Conservation (phyloP, 306 rosid species). For the Lupinus albus region DNA sequence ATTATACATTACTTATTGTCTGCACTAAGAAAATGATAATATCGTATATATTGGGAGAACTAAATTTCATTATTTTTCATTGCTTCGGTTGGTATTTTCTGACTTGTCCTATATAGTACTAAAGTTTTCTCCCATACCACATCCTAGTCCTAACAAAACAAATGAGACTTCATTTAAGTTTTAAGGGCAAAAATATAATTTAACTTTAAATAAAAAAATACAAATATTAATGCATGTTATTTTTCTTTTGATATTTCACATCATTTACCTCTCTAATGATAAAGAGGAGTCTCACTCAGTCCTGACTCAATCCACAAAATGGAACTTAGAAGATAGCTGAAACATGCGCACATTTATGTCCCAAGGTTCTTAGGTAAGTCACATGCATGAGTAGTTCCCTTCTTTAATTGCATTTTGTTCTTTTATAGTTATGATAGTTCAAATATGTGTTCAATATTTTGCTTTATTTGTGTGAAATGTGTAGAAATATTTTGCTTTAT, state of each 20-base stretch:
- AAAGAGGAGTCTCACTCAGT: too few species aligned
- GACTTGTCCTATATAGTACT: constrained; percentile 7
- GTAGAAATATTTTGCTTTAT: too few species aligned
- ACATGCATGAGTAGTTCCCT: constrained; percentile 7
- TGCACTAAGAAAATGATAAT: too few species aligned
- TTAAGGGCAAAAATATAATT: too few species aligned
- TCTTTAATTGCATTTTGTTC: neutral
- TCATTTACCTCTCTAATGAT: too few species aligned
- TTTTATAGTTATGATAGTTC: neutral
- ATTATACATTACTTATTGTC: too few species aligned
- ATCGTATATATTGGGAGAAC: too few species aligned
- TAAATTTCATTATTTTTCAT: neutral
- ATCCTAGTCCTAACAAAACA: neutral
- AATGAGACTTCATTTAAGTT: too few species aligned
- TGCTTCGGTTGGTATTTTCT: neutral
- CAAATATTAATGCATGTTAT: too few species aligned
- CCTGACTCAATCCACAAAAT: neutral
- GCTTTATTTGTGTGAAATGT: neutral
- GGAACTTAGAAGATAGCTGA: neutral
- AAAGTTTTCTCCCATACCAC: neutral
- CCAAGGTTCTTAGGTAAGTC: neutral
- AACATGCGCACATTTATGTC: constrained; percentile 14
- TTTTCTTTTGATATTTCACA: too few species aligned
- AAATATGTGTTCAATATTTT: neutral
- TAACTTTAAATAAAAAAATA: too few species aligned